Evolutionary conservation across 495 filamentous ascomycete genomes (phyloP).

Genomic region (Emericellopsis terricola): DNA sequence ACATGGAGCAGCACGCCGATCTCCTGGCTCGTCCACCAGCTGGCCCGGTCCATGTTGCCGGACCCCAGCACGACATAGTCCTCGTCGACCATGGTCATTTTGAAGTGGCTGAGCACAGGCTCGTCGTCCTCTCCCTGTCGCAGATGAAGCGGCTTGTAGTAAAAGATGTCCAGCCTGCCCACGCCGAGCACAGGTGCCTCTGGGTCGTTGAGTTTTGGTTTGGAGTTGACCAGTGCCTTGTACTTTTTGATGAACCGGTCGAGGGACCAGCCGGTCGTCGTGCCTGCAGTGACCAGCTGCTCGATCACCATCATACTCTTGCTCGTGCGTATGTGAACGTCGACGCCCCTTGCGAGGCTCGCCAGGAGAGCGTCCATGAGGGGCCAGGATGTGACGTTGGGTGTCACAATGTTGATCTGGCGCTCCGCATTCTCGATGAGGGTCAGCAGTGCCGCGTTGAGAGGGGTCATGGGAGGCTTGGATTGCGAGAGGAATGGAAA

Average conservation of each 20-base stretch:
- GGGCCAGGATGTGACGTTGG: conserved; percentile 45
- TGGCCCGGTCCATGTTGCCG: conserved; percentile 60
- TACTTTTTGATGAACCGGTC: conserved; percentile 31
- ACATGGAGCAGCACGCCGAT: conserved; percentile 47
- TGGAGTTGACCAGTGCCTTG: conserved; percentile 8
- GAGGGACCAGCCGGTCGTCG: conserved; percentile 40
- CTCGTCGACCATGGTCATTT: conserved; percentile 44
- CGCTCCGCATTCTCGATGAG: conserved; percentile 30
- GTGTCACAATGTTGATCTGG: conserved; percentile 48
- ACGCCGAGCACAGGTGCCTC: conserved; percentile 14
- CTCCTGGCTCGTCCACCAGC: conserved; percentile 64
- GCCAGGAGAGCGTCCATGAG: conserved; percentile 35
- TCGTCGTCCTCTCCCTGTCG: conserved; percentile 14
- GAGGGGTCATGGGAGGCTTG: conserved; percentile 40
- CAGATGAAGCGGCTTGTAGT: conserved; percentile 18
- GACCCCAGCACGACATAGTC: conserved; percentile 45
- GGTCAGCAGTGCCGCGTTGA: conserved; percentile 42
- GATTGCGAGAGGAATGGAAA: conserved; percentile 24
- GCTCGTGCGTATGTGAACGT: conserved; percentile 44
- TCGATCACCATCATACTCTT: conserved; percentile 53
- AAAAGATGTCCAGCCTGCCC: conserved; percentile 28
- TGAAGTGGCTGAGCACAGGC: conserved; percentile 53
- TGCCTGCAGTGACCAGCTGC: conserved; percentile 52
- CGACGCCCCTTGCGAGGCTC: conserved; percentile 37
- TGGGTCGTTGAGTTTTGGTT: conserved; percentile 2